Evolutionary conservation across 768 basidiomycete species (phyloP).

Genomic region (Neoboletus brunneissimus): DNA sequence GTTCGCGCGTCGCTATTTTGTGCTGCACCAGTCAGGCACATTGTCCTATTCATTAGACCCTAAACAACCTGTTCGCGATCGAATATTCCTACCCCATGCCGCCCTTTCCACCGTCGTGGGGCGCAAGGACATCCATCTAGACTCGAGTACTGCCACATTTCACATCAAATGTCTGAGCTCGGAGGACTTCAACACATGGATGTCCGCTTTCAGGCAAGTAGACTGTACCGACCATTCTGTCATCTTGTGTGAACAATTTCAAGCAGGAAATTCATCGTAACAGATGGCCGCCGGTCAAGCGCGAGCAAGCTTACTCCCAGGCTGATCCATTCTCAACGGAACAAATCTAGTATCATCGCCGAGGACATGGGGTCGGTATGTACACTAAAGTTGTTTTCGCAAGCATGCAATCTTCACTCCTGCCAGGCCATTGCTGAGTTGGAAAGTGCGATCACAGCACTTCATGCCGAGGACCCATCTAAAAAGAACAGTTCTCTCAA

Average conservation of each 20-base stretch:
- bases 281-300: conserved; percentile 36
- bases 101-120: conserved; percentile 76
- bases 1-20: conserved; percentile 82
- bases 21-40: conserved; percentile 62
- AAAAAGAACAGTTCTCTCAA: conserved; percentile 36
- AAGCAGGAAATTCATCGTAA: conserved; percentile 58
- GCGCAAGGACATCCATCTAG: conserved; percentile 77
- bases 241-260: conserved; percentile 18
- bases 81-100: conserved; percentile 61
- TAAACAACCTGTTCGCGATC: conserved; percentile 68
- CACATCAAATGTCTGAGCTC: conserved; percentile 75
- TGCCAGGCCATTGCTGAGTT: conserved; percentile 56
- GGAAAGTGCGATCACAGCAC: conserved; percentile 48
- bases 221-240: background rate
- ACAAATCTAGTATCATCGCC: conserved; percentile 48
- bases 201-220: conserved; percentile 65
- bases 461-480: conserved; percentile 39
- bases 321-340: conserved; percentile 45
- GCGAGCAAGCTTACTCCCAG: conserved; percentile 37
- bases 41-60: conserved; percentile 74
- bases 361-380: conserved; percentile 69
- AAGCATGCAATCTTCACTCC: conserved; percentile 1
- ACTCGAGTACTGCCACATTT: conserved; percentile 72
- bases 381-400: conserved; percentile 12
- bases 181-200: conserved; percentile 74